Evolutionary conservation across 192 early-diverging fungal species (phyloP), one percentile per base, ranked within the genome.

Genomic region (Coemansia furcata): DNA sequence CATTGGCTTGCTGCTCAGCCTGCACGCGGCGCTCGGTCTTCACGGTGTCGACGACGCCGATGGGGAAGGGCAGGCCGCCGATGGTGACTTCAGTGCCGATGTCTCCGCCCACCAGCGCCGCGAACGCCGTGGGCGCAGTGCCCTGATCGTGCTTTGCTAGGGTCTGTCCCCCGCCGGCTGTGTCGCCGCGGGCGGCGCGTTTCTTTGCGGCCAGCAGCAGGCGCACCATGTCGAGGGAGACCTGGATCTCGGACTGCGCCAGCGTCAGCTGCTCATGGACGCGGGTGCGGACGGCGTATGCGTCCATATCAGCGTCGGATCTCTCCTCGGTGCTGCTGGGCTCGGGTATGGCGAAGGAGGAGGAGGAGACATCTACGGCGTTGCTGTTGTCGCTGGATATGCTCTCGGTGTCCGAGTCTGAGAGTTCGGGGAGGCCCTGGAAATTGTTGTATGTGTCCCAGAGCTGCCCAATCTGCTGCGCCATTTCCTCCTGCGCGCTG

Each of bases 231-330:
- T 82, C 79, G 61, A 82, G 47, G 10, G 79, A 69, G 1, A 82
- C 79, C 32, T 76, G 69, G 42, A 82, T 73, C 64, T 82, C 79
- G 12, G 74, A 77, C 47, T 82, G 79, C 7, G 79, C 79, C 58
- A 76, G 29, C 4, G 61, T 52, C 71, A 82, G 49, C 26, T 66
- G 52, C 62, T 76, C 74, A 50, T 82, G 74, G 12, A 82, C 74
- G 3, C 65, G 30, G 33, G 71, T 62, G 10, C 74, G 70, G 11
- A 82, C 79, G 6, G 50, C 68, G 11, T 70, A 77, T 3, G 79
- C 79, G 23, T 82, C 79, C 61, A 77, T 35, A 10, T 73, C 68
- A 5, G 33, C 5, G 6, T 12, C 49, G 23, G 23, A 26, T 8
- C 9, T 7, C 6, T 29, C 26, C 6, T 19, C 26, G 1, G 12